phyloP scores from a whole-genome alignment of 1,284 basidiomycete species.

The Coniophora puteana region DNA sequence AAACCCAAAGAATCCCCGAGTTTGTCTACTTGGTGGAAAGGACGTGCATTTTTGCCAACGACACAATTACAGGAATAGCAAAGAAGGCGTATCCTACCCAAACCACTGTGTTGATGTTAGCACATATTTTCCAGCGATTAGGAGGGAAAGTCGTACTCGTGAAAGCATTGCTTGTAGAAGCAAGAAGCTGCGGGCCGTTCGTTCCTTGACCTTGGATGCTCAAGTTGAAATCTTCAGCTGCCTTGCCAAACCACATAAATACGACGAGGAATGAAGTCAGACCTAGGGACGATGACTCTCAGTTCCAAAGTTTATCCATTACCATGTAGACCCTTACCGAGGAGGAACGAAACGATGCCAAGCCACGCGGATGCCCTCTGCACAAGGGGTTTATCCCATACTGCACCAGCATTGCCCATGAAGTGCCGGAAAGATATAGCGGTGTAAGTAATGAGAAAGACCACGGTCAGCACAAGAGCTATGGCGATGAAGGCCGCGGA shows the following conservation, averaged over 20 bases:
- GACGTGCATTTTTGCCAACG: slow-evolving; percentile 69
- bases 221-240: slow-evolving; percentile 71
- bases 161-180: slow-evolving; percentile 68
- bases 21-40: slow-evolving; percentile 36
- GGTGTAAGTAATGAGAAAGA: slow-evolving; percentile 68
- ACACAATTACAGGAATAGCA: slow-evolving; percentile 63
- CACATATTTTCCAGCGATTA: slow-evolving; percentile 1
- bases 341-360: slow-evolving; percentile 69
- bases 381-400: slow-evolving; percentile 54
- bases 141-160: slow-evolving; percentile 45
- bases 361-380: slow-evolving; percentile 68
- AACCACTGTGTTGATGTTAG: slow-evolving; percentile 47
- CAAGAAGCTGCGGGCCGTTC: slow-evolving; percentile 56
- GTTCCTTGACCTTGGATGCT: slow-evolving; percentile 49
- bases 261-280: slow-evolving; percentile 66
- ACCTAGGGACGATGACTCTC: slow-evolving; percentile 34
- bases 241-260: slow-evolving; percentile 79
- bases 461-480: slow-evolving; percentile 52
- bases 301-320: background rate
- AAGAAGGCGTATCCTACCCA: slow-evolving; percentile 77
- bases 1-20: background rate
- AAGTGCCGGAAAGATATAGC: slow-evolving; percentile 64
- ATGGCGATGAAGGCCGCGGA: slow-evolving; percentile 65
- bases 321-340: slow-evolving; percentile 40
- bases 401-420: slow-evolving; percentile 48